These are phyloP conservation scores for Phaseolus lunatus DNA, from an alignment of 306 rosid species.

Conservation along the genomic window DNA sequence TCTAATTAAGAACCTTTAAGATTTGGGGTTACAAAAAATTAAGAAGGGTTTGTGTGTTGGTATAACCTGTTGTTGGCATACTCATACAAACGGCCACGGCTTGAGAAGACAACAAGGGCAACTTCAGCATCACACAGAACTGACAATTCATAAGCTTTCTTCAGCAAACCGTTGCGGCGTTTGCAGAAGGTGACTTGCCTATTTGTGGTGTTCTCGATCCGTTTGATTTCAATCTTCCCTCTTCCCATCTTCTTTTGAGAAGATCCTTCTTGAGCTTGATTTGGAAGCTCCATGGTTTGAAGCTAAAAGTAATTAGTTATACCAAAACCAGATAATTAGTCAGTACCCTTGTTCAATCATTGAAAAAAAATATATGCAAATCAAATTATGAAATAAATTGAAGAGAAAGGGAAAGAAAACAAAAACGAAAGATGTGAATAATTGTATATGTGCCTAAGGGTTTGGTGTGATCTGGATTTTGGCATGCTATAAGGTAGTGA, in stretches of 20 bases:
- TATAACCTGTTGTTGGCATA: slow-evolving; percentile 86
- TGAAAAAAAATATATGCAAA: neutral
- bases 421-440: neutral
- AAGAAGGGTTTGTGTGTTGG: neutral
- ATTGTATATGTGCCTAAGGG: neutral
- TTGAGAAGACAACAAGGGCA: slow-evolving; percentile 91
- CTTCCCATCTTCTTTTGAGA: slow-evolving; percentile 84
- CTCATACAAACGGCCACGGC: slow-evolving; percentile 91
- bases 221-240: slow-evolving; percentile 87
- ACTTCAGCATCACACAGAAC: slow-evolving; percentile 95
- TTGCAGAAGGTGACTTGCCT: slow-evolving; percentile 94
- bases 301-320: slow-evolving; percentile 24
- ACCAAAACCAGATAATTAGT: neutral
- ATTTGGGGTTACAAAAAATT: neutral
- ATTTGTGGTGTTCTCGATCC: slow-evolving; percentile 89
- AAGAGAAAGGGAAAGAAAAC: neutral
- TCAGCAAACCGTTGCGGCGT: slow-evolving; percentile 84
- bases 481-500: slow-evolving; percentile 1
- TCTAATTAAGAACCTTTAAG: neutral
- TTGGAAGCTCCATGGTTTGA: slow-evolving; percentile 63
- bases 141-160: slow-evolving; percentile 91
- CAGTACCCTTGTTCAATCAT: neutral
- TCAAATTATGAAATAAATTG: neutral
- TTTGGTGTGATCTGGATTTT: slow-evolving; percentile 38
- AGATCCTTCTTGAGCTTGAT: slow-evolving; percentile 65